Conservation (phyloP, 768 basidiomycete species). For the Coprinopsis marcescibilis region DNA sequence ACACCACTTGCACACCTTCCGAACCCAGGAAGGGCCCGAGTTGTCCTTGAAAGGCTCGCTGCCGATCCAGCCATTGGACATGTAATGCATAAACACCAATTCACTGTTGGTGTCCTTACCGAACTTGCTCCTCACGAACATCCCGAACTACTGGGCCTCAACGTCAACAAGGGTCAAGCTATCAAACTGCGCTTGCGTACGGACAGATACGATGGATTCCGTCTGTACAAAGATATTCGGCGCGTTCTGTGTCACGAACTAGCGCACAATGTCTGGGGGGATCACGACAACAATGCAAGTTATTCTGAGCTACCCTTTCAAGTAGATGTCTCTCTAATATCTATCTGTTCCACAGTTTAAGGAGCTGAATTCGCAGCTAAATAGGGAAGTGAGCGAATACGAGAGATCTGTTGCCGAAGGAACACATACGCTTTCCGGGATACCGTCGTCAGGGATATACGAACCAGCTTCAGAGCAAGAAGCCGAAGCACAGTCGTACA, state of each 20-base stretch:
- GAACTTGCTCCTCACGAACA: conserved; percentile 78
- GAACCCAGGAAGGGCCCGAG: conserved; percentile 48
- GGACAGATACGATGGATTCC: conserved; percentile 66
- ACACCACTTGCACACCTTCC: conserved; percentile 62
- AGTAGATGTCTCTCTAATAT: not conserved
- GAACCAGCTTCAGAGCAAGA: conserved; percentile 42
- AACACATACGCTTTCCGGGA: conserved; percentile 45
- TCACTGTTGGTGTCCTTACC: conserved; percentile 63
- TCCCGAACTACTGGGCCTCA: conserved; percentile 63
- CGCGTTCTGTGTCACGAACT: conserved; percentile 74
- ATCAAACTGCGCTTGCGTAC: conserved; percentile 70
- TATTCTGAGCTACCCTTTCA: not conserved
- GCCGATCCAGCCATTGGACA: conserved; percentile 67
- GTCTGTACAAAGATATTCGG: conserved; percentile 57
- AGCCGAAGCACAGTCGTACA: conserved; percentile 44
- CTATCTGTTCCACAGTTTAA: conserved; percentile 52
- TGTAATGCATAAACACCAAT: conserved; percentile 65
- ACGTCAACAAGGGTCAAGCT: conserved; percentile 52
- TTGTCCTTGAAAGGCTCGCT: conserved; percentile 51
- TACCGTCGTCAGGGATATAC: conserved; percentile 30
- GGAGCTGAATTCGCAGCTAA: conserved; percentile 66
- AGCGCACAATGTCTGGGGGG: conserved; percentile 67
- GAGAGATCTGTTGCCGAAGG: conserved; percentile 49
- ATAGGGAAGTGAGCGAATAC: conserved; percentile 65
- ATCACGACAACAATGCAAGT: conserved; percentile 69